Conservation (phyloP, 306 rosid genomes). For the Glycine tomentella region DNA sequence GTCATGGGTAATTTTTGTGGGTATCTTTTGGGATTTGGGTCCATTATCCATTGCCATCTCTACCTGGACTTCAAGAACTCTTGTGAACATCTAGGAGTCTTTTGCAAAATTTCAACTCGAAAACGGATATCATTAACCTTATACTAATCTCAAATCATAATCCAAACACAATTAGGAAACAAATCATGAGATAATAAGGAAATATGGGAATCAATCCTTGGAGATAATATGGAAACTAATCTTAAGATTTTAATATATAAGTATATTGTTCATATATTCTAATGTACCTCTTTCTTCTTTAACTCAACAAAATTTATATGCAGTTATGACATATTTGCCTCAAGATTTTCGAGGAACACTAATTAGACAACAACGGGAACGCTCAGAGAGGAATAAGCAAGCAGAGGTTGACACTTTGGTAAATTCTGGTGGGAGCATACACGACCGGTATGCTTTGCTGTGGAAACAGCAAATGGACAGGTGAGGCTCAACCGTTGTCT, state of each 20-base stretch:
- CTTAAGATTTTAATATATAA: slow-evolving; percentile 2
- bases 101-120: background rate
- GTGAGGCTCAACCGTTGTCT: slow-evolving; percentile 51
- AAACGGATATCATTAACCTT: background rate
- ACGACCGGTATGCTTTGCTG: slow-evolving; percentile 76
- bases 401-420: slow-evolving; percentile 87
- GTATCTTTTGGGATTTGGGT: background rate
- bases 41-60: background rate
- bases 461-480: slow-evolving; percentile 99
- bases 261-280: slow-evolving; percentile 2
- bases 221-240: background rate
- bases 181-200: background rate
- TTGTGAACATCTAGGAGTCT: no score
- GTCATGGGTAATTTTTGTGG: background rate
- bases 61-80: background rate
- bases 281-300: background rate
- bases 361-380: slow-evolving; percentile 88
- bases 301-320: slow-evolving; percentile 42
- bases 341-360: slow-evolving; percentile 98
- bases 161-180: background rate
- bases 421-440: slow-evolving; percentile 83
- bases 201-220: background rate
- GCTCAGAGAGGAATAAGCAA: slow-evolving; percentile 96
- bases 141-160: background rate
- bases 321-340: slow-evolving; percentile 98